Conservation (phyloP, 805 yeast species). For the Osmozyma mogii region DNA sequence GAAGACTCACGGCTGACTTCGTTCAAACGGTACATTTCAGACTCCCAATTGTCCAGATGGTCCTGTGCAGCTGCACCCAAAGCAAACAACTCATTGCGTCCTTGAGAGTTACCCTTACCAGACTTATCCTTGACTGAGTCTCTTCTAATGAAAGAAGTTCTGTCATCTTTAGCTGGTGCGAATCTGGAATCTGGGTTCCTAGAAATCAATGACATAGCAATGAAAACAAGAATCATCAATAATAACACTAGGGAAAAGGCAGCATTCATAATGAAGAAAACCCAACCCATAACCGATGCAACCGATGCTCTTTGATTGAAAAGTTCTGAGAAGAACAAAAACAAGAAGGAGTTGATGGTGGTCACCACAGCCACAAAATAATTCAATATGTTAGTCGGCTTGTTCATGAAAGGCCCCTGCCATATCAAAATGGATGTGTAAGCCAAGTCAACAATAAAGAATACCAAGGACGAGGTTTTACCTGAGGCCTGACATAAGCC, state of each 20-base stretch:
- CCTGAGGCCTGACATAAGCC: constrained; percentile 77
- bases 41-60: constrained; percentile 74
- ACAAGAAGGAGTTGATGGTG: constrained; percentile 74
- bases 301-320: constrained; percentile 77
- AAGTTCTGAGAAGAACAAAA: constrained; percentile 76
- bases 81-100: constrained; percentile 13
- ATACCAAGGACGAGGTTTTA: constrained; percentile 67
- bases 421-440: constrained; percentile 59
- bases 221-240: constrained; percentile 60
- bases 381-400: constrained; percentile 70
- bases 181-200: constrained; percentile 86
- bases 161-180: constrained; percentile 84
- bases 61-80: constrained; percentile 15
- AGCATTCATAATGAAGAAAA: constrained; percentile 83
- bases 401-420: constrained; percentile 71
- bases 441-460: constrained; percentile 68
- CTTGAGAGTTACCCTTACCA: constrained; percentile 5
- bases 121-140: constrained; percentile 31
- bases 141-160: constrained; percentile 74
- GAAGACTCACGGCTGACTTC: no score
- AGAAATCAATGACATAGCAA: constrained; percentile 54
- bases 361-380: constrained; percentile 66
- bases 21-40: constrained; percentile 47
- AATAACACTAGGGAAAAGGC: constrained; percentile 75
- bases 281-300: constrained; percentile 83